Evolutionary conservation across 2,329 filamentous ascomycete genomes (phyloP).

Genomic region (Akanthomyces muscarius): DNA sequence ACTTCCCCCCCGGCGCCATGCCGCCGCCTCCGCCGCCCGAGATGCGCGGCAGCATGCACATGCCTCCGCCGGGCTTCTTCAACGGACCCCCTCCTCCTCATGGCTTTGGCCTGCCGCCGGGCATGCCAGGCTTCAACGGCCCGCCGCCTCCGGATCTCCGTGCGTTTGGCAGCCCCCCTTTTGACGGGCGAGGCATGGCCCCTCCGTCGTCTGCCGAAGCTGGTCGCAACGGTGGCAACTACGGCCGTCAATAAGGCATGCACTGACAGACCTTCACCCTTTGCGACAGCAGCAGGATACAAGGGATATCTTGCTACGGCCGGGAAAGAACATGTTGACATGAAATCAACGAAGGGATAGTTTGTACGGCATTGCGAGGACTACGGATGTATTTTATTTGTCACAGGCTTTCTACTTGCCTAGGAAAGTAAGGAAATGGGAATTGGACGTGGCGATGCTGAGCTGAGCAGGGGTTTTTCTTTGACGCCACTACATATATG

Average conservation of each 20-base stretch:
- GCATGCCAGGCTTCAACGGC: slow-evolving; percentile 54
- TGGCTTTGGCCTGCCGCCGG: slow-evolving; percentile 52
- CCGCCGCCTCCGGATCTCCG: slow-evolving; percentile 44
- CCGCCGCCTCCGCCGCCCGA: slow-evolving; percentile 46
- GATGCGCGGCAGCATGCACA: slow-evolving; percentile 50
- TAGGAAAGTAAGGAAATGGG: too few species aligned
- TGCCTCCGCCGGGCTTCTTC: slow-evolving; percentile 57
- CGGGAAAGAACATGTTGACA: too few species aligned
- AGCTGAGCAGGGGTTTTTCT: too few species aligned
- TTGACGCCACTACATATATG: too few species aligned
- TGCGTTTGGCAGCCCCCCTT: slow-evolving; percentile 44
- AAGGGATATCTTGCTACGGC: too few species aligned
- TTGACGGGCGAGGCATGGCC: slow-evolving; percentile 54
- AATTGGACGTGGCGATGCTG: too few species aligned
- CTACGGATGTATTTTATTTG: too few species aligned
- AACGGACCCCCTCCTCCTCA: slow-evolving; percentile 43
- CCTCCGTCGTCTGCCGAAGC: slow-evolving; percentile 32
- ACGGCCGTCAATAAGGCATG: background rate
- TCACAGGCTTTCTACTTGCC: too few species aligned
- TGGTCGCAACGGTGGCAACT: slow-evolving; percentile 9
- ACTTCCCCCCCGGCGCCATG: slow-evolving; percentile 50
- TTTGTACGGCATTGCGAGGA: background rate
- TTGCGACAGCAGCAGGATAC: too few species aligned
- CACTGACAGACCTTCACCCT: too few species aligned
- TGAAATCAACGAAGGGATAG: too few species aligned